Evolutionary conservation across 2,329 filamentous ascomycete genomes (phyloP).

Genomic region (Diaporthe caulivora): DNA sequence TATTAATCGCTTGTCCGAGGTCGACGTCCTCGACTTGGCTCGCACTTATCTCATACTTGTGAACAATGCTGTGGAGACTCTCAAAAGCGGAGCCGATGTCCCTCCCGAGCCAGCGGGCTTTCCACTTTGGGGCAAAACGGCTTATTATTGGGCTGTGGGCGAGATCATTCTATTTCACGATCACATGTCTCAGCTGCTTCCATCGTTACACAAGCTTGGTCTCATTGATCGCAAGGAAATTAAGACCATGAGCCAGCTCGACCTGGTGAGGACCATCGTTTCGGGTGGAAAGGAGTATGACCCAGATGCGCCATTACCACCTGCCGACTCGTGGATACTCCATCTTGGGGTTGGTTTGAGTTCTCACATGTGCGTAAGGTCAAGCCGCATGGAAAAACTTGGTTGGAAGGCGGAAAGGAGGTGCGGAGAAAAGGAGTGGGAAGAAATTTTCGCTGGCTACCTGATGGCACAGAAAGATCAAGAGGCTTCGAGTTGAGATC

Average conservation of each 20-base stretch:
- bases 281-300: slow-evolving; percentile 13
- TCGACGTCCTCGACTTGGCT: slow-evolving; percentile 40
- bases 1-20: slow-evolving; percentile 26
- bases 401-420: slow-evolving; percentile 14
- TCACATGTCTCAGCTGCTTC: slow-evolving; percentile 16
- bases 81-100: not conserved
- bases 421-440: not conserved
- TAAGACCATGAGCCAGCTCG: slow-evolving; percentile 31
- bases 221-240: slow-evolving; percentile 33
- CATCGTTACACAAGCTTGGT: slow-evolving; percentile 32
- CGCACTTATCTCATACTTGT: slow-evolving; percentile 38
- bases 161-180: not conserved
- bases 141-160: slow-evolving; percentile 37
- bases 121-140: slow-evolving; percentile 37
- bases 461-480: not conserved
- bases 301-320: slow-evolving; percentile 11
- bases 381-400: slow-evolving; percentile 27
- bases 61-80: slow-evolving; percentile 29
- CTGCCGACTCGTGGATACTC: slow-evolving; percentile 20
- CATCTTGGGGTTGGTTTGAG: not conserved
- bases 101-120: slow-evolving; percentile 8
- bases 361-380: slow-evolving; percentile 16
- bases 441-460: slow-evolving; percentile 1
- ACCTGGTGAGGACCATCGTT: slow-evolving; percentile 1
- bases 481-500: not conserved